Base-by-base conservation (phyloP, 177 flowering plant genomes). In the Vitis hybrid region DNA sequence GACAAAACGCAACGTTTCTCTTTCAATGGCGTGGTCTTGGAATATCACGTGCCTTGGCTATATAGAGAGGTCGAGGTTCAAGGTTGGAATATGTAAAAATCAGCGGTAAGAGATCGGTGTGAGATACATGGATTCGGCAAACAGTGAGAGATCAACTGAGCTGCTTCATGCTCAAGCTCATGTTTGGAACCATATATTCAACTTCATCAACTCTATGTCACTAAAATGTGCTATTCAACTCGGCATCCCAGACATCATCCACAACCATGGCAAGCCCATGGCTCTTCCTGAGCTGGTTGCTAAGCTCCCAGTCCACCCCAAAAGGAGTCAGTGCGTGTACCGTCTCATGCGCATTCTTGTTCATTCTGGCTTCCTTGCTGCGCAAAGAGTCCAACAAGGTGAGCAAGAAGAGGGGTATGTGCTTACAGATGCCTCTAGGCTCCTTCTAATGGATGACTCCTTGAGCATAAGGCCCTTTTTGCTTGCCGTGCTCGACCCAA, bases 191-290 rank as follows among this genome's bases (percentile, higher is more conserved):
- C 71, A 72, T 32, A 55, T 60, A 1, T 70, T 72, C 48, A 73
- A 14, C 73, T 77, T 65, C 63, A 51, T 75, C 13, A 64, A 72
- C 13, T 75, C 80, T 57, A 67, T 70, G 76, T 63, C 70, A 1
- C 71, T 80, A 10, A 77, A 77, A 55, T 80, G 83, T 53, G 80
- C 78, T 4, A 32, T 77, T 48, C 53, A 77, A 15, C 46, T 80
- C 21, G 80, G 78, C 59, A 80, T 80, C 5, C 78, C 76, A 1
- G 83, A 80, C 24, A 58, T 69, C 68, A 71, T 80, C 70, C 70
- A 71, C 61, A 77, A 55, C 48, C 75, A 76, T 67, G 80, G 75
- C 58, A 14, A 67, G 17, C 74, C 79, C 18, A 67, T 76, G 51
- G 55, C 67, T 5, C 27, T 76, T 1, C 6, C 60, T 11, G 52